Evolutionary conservation across 1,284 basidiomycete species (phyloP), one percentile per base, ranked within the genome.

Genomic region (Fomitopsis betulina): DNA sequence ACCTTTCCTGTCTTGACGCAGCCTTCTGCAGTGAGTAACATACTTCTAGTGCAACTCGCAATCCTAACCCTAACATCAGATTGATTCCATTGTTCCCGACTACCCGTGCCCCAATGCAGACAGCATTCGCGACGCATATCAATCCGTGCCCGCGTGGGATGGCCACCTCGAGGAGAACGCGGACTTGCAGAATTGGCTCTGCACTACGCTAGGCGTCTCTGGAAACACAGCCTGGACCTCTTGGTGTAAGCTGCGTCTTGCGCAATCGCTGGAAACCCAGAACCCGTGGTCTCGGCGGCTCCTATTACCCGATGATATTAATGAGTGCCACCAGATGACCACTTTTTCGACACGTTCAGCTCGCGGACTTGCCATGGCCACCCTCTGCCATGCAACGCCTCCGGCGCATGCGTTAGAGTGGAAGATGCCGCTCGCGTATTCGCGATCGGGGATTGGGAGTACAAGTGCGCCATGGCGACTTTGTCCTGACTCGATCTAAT

Each of bases 351-450:
- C 64, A 78, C 78, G 13, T 79, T 82, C 65, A 76, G 72, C 13
- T 79, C 80, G 7, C 69, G 80, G 53, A 81, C 79, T 6, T 82
- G 80, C 62, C 66, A 79, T 58, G 75, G 74, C 1, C 81, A 82
- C 52, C 67, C 78, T 0, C 70, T 82, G 17, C 80, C 80, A 0
- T 82, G 80, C 60, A 82, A 81, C 60, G 63, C 73, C 3, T 74
- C 73, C 3, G 77, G 77, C 2, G 67, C 64, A 0, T 82, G 80
- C 60, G 73, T 82, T 15, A 72, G 76, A 1, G 71, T 72, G 39
- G 71, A 70, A 38, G 80, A 82, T 56, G 81, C 79, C 2, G 61
- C 68, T 9, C 67, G 62, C 12, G 81, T 82, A 4, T 78, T 78
- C 60, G 70, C 69, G 6, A 71, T 75, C 52, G 74, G 74, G 12